phyloP scores from a whole-genome alignment of 2,329 filamentous ascomycete genomes.

The Epichloe elymi region DNA sequence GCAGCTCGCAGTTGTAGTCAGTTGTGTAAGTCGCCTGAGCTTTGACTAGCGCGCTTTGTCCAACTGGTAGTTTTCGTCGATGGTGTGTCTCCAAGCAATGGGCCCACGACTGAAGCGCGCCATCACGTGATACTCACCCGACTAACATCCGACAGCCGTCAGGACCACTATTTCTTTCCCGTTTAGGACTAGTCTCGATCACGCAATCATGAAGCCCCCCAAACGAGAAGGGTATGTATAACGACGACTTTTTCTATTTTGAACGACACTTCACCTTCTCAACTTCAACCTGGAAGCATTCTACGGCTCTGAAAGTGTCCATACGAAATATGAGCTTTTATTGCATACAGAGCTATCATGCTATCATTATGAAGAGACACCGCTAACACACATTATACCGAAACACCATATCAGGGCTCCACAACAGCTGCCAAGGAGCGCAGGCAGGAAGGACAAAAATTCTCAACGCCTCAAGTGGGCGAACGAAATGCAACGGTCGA shows the following conservation, averaged over 20 bases:
- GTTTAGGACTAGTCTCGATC: conserved; percentile 17
- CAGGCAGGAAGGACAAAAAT: not conserved
- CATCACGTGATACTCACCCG: not conserved
- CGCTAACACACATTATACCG: not conserved
- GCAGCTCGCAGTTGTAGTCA: not conserved
- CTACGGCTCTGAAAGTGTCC: not conserved
- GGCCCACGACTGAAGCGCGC: not conserved
- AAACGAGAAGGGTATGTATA: conserved; percentile 8
- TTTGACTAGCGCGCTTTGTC: not conserved
- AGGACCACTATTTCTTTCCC: conserved; percentile 1
- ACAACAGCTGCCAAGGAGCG: not conserved
- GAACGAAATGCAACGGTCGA: not conserved
- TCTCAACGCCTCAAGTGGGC: not conserved
- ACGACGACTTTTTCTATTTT: conserved; percentile 10
- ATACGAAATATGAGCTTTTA: conserved; percentile 8
- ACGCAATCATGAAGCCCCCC: conserved; percentile 18
- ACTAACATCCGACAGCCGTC: not conserved
- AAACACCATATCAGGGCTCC: not conserved
- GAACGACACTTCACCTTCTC: conserved; percentile 6
- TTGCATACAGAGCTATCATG: conserved; percentile 10
- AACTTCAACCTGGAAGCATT: conserved; percentile 10
- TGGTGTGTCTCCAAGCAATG: not conserved
- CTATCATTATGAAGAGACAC: conserved; percentile 4
- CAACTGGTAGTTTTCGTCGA: not conserved
- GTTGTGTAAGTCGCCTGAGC: not conserved